Evolutionary conservation across 169 alveolate species (phyloP).

Genomic region (Fabrea salina): DNA sequence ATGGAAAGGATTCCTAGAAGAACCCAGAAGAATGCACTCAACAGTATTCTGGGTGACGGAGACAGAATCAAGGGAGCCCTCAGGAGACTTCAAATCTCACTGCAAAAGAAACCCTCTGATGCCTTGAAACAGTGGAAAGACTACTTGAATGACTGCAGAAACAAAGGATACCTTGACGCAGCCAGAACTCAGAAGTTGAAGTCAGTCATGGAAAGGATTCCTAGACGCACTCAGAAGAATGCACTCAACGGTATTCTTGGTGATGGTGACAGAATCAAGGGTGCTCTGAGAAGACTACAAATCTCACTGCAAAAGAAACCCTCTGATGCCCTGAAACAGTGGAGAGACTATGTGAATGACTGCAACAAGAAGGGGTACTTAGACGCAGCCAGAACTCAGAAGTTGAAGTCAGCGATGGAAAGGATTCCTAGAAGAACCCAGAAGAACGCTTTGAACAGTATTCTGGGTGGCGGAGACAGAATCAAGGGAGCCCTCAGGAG

Average conservation of each 20-base stretch:
- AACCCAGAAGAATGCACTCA: background rate
- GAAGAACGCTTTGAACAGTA: background rate
- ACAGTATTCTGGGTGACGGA: background rate
- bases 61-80: background rate
- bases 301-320: slow-evolving; percentile 8
- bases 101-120: background rate
- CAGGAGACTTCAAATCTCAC: background rate
- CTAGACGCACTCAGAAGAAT: background rate
- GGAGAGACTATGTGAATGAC: slow-evolving; percentile 3
- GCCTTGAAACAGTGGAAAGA: slow-evolving; percentile 24
- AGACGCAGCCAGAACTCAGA: slow-evolving; percentile 13
- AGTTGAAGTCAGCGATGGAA: background rate
- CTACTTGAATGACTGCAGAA: background rate
- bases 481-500: background rate
- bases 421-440: slow-evolving; percentile 6
- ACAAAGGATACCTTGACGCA: background rate
- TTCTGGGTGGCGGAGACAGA: slow-evolving; percentile 11
- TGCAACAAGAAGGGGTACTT: background rate
- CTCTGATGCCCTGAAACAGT: background rate
- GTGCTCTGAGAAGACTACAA: slow-evolving; percentile 19
- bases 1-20: background rate
- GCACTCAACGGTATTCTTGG: slow-evolving; percentile 14
- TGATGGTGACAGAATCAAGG: slow-evolving; percentile 3
- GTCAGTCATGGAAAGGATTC: background rate
- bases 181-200: background rate